phyloP scores from a whole-genome alignment of 2,329 filamentous ascomycete genomes.

The Cladosporium cucumerinum region DNA sequence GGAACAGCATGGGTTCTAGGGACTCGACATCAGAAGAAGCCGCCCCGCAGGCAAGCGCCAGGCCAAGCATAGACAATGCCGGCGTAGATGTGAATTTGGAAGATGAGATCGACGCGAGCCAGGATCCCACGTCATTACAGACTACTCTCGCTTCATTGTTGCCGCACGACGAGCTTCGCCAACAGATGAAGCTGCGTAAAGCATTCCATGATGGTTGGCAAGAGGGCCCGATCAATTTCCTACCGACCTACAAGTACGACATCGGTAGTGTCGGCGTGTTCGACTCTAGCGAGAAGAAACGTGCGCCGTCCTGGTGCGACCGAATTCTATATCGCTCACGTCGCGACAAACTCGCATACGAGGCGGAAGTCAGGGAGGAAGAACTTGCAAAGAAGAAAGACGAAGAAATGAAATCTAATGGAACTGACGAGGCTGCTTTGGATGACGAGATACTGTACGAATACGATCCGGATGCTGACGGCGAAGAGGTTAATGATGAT shows the following conservation, averaged over 20 bases:
- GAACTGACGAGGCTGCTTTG: constrained; percentile 67
- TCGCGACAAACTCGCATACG: constrained; percentile 64
- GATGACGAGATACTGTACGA: constrained; percentile 85
- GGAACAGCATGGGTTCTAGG: constrained; percentile 7
- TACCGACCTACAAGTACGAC: constrained; percentile 98
- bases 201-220: constrained; percentile 88
- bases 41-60: background rate
- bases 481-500: constrained; percentile 42
- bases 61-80: constrained; percentile 2
- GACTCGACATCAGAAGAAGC: background rate
- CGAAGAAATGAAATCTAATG: constrained; percentile 78
- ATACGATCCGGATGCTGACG: constrained; percentile 81
- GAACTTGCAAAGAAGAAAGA: constrained; percentile 68
- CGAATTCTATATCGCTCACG: constrained; percentile 83
- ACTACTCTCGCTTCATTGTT: constrained; percentile 83
- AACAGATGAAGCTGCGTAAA: constrained; percentile 70
- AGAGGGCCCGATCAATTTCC: constrained; percentile 81
- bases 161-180: constrained; percentile 80
- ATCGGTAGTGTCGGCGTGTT: constrained; percentile 88
- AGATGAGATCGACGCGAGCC: constrained; percentile 47
- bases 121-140: constrained; percentile 82
- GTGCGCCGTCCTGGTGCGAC: constrained; percentile 95
- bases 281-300: constrained; percentile 90
- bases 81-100: constrained; percentile 20
- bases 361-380: constrained; percentile 61